These are phyloP conservation scores for Mortierella sp. DNA, from an alignment of 371 early-diverging fungal species.

Conservation along the genomic window DNA sequence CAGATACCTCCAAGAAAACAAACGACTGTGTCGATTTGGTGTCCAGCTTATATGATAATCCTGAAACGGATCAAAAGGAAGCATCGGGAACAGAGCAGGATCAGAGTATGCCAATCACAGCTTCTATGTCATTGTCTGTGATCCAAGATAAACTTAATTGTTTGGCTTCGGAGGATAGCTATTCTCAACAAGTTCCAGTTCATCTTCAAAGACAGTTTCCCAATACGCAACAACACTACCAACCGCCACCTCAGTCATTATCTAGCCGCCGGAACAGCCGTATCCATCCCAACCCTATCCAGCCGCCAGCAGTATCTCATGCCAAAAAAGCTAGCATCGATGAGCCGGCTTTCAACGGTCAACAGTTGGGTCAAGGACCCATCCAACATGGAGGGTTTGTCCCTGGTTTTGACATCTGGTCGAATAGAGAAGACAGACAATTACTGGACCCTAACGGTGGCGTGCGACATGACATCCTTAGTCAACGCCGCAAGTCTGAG, in stretches of 20 bases:
- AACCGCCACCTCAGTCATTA: neutral
- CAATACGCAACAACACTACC: neutral
- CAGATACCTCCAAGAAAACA: neutral
- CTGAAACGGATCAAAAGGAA: neutral
- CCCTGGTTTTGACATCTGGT: slow-evolving; percentile 36
- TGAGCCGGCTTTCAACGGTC: neutral
- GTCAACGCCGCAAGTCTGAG: slow-evolving; percentile 35
- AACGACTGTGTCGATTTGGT: neutral
- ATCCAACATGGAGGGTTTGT: slow-evolving; percentile 27
- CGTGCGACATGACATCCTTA: slow-evolving; percentile 1
- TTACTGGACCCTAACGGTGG: neutral
- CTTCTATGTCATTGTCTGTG: neutral
- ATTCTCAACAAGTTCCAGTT: neutral
- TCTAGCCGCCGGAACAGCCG: slow-evolving; percentile 37
- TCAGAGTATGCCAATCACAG: neutral
- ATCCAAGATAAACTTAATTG: neutral
- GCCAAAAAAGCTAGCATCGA: slow-evolving; percentile 16
- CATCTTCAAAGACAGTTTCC: neutral
- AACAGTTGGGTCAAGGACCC: slow-evolving; percentile 2
- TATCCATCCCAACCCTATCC: slow-evolving; percentile 36
- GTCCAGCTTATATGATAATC: neutral
- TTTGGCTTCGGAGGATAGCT: neutral
- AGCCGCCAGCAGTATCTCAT: slow-evolving; percentile 21
- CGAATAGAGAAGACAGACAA: neutral
- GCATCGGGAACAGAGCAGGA: neutral